phyloP scores from a whole-genome alignment of 805 yeast species.

The Tetrapisispora fleetii region DNA sequence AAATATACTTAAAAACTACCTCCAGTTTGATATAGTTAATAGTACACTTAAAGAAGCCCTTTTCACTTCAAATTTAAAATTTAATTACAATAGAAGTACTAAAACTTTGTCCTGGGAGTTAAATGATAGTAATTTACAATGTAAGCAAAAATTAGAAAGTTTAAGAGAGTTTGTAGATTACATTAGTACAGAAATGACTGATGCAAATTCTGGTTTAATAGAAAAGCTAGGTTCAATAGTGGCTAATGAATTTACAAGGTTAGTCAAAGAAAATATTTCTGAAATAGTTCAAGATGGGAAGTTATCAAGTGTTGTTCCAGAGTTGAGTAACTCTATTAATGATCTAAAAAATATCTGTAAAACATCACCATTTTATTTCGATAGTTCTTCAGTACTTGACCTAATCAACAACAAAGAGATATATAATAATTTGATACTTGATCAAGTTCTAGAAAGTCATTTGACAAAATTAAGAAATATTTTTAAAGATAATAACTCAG shows the following conservation, averaged over 20 bases:
- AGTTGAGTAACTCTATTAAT: conserved; percentile 8
- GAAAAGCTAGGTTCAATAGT: conserved; percentile 13
- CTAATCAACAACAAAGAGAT: conserved; percentile 17
- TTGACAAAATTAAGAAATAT: conserved; percentile 10
- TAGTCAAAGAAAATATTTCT: conserved; percentile 16
- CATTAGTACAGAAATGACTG: background rate
- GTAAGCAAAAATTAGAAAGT: conserved; percentile 4
- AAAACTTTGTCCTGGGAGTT: conserved; percentile 1
- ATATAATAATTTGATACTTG: conserved; percentile 18
- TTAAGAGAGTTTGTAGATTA: conserved; percentile 7
- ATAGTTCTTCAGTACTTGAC: conserved; percentile 10
- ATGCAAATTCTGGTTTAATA: background rate
- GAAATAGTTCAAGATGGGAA: conserved; percentile 9
- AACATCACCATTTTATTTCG: conserved; percentile 10
- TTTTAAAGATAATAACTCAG: background rate
- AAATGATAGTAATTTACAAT: background rate
- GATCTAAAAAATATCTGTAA: conserved; percentile 6
- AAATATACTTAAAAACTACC: conserved; percentile 9
- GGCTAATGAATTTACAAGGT: conserved; percentile 17
- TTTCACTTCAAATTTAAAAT: conserved; percentile 9
- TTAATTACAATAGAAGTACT: conserved; percentile 3
- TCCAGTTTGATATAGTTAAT: conserved; percentile 9
- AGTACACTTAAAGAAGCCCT: conserved; percentile 11
- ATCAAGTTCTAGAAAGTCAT: conserved; percentile 15
- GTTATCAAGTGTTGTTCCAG: conserved; percentile 1